Evolutionary conservation across 2,329 filamentous ascomycete genomes (phyloP).

Genomic region (Neodidymelliopsis sp.): DNA sequence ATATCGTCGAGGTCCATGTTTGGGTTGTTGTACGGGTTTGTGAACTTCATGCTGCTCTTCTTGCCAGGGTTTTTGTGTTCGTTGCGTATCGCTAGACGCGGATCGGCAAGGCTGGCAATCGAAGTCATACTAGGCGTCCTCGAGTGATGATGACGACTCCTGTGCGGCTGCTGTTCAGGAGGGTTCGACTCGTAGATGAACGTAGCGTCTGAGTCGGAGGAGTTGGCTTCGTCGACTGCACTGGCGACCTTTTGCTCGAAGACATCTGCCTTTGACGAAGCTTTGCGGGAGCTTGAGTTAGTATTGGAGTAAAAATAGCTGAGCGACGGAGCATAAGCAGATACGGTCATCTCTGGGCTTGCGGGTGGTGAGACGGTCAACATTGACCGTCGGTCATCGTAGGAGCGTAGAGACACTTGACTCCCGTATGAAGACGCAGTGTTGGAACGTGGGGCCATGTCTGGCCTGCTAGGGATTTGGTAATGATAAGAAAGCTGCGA

Average conservation of each 20-base stretch:
- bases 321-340: conserved; percentile 35
- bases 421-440: conserved; percentile 42
- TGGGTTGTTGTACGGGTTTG: conserved; percentile 73
- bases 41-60: conserved; percentile 97
- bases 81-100: conserved; percentile 64
- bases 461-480: conserved; percentile 35
- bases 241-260: conserved; percentile 97
- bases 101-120: conserved; percentile 71
- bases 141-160: conserved; percentile 81
- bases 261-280: conserved; percentile 94
- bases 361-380: conserved; percentile 35
- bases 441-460: conserved; percentile 32
- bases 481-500: conserved; percentile 46
- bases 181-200: conserved; percentile 99
- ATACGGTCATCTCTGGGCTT: conserved; percentile 37
- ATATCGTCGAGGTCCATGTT: conserved; percentile 56
- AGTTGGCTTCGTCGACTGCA: conserved; percentile 94
- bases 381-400: conserved; percentile 39
- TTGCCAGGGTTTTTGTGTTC: conserved; percentile 68
- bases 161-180: conserved; percentile 65
- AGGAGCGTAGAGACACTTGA: conserved; percentile 39
- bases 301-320: conserved; percentile 47
- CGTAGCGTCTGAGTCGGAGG: conserved; percentile 96
- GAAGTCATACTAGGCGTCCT: conserved; percentile 94
- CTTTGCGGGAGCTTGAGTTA: conserved; percentile 58